Percentiles rank a stretch among this genome's conserved stretches.
phyloP scores from a whole-genome alignment of 1,284 basidiomycete genomes.

The Ceratobasidium sp. region DNA sequence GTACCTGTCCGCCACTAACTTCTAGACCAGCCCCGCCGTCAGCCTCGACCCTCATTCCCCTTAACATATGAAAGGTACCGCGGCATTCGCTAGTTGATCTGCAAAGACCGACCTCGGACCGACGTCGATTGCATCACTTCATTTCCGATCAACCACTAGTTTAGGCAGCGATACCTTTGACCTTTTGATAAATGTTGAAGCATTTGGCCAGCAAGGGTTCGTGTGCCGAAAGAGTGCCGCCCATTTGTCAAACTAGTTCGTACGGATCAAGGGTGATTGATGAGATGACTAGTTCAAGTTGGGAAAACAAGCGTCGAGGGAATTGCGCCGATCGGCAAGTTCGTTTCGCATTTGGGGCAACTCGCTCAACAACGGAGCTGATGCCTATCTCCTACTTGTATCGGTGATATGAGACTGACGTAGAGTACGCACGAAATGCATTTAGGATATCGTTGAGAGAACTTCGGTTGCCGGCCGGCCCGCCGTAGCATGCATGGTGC shows the following conservation, averaged over 20 bases:
- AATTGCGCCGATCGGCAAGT: background rate
- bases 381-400: background rate
- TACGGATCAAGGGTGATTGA: background rate
- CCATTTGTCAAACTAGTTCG: background rate
- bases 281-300: background rate
- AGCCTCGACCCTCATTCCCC: background rate
- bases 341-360: background rate
- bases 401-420: background rate
- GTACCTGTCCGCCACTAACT: background rate
- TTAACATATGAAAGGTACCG: constrained; percentile 12
- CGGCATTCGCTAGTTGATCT: background rate
- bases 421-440: too few species aligned
- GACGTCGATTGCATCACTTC: background rate
- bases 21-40: background rate
- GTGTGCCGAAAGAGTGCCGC: background rate
- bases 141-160: constrained; percentile 7
- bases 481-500: background rate
- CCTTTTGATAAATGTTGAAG: background rate
- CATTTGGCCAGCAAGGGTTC: too few species aligned
- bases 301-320: background rate
- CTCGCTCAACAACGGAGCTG: background rate
- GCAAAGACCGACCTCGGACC: background rate
- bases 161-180: background rate
- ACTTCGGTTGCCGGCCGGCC: background rate
- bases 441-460: background rate